Conservation (phyloP, 768 basidiomycete genomes). For the Suillus brevipes region DNA sequence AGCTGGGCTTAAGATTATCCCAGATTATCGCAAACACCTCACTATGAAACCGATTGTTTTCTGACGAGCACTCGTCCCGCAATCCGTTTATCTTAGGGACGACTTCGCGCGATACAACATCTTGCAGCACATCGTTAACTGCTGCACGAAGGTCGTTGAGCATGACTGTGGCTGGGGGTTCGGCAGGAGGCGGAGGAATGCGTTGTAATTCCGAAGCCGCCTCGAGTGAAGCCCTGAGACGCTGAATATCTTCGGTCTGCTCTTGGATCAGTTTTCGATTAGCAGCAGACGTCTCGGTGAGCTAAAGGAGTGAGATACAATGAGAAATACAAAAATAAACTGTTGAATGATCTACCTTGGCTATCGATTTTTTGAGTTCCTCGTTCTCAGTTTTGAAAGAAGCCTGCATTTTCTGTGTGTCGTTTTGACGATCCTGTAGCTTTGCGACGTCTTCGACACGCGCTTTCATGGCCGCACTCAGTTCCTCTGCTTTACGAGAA, state of each 20-base stretch:
- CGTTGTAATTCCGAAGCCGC: slow-evolving; percentile 1
- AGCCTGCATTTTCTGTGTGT: neutral
- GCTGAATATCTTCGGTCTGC: neutral
- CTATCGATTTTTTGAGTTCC: neutral
- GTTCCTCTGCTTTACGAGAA: slow-evolving; percentile 15
- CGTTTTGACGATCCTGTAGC: slow-evolving; percentile 20
- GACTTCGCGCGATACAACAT: neutral
- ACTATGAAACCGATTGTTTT: neutral
- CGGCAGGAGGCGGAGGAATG: neutral
- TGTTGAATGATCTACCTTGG: neutral
- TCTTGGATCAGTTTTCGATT: neutral
- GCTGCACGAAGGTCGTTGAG: neutral
- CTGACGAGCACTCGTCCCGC: neutral
- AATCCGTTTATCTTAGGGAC: neutral
- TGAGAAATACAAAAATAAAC: neutral
- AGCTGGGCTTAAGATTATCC: neutral
- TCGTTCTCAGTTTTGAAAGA: slow-evolving; percentile 1
- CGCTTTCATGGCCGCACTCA: slow-evolving; percentile 26
- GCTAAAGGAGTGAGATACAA: neutral
- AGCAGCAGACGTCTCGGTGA: neutral
- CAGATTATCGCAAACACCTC: slow-evolving; percentile 4
- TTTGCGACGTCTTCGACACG: slow-evolving; percentile 26
- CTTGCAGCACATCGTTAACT: neutral
- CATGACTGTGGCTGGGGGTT: neutral
- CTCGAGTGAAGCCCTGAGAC: neutral